These are phyloP conservation scores for Polytrichum commune DNA, from an alignment of 225 moss, liverwort and hornwort species.

Conservation along the genomic window DNA sequence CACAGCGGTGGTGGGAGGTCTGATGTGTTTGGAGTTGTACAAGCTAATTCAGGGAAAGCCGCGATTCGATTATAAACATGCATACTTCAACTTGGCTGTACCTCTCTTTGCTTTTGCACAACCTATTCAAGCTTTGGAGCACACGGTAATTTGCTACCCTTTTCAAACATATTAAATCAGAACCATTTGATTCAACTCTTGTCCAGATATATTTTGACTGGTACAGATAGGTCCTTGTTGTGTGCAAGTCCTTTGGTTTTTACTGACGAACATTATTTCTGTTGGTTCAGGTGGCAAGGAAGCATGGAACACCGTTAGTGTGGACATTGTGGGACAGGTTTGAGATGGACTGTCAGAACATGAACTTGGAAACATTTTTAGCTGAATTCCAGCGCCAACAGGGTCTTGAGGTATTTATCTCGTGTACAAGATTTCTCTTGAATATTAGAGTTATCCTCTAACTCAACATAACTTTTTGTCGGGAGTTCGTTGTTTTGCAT, in stretches of 20 bases:
- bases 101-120: constrained; percentile 79
- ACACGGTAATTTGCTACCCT: constrained; percentile 35
- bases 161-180: too few species aligned
- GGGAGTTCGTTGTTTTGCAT: too few species aligned
- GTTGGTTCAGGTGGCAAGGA: constrained; percentile 68
- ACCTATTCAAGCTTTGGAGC: constrained; percentile 80
- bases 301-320: constrained; percentile 65
- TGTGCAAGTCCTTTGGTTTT: too few species aligned
- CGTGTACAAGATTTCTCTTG: neutral
- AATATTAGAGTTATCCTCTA: too few species aligned
- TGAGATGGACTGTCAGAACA: constrained; percentile 93
- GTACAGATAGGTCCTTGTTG: too few species aligned
- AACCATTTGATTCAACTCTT: too few species aligned
- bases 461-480: too few species aligned
- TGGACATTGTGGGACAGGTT: constrained; percentile 99
- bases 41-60: constrained; percentile 75
- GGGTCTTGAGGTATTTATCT: constrained; percentile 77
- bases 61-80: constrained; percentile 67
- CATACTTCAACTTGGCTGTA: constrained; percentile 88
- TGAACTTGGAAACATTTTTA: constrained; percentile 80
- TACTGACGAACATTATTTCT: too few species aligned
- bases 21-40: constrained; percentile 97
- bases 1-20: constrained; percentile 86
- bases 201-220: too few species aligned
- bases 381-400: constrained; percentile 90